Conservation (phyloP, 2,329 filamentous ascomycete species). For the Paracorniculantispora psalliotae region DNA sequence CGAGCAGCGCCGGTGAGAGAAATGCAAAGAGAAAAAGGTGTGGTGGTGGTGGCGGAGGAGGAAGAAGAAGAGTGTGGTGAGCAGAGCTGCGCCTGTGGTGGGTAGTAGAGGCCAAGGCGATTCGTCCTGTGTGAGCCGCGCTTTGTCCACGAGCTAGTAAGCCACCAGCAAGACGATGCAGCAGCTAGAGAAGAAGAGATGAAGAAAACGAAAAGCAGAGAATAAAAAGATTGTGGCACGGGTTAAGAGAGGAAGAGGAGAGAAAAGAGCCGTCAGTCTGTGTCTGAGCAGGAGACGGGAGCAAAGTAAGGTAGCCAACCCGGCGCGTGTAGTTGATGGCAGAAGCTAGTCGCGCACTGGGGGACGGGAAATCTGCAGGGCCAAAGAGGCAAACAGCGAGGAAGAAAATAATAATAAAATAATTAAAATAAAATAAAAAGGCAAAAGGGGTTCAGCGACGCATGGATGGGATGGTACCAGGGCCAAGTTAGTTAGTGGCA, state of each 20-base stretch:
- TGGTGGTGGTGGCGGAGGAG: not conserved
- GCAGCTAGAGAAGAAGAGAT: not conserved
- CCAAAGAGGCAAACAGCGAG: not conserved
- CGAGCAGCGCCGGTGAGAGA: slow-evolving; percentile 1
- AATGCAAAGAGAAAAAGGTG: not conserved
- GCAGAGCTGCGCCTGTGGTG: not conserved
- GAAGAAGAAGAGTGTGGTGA: not conserved
- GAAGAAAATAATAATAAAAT: too few species aligned
- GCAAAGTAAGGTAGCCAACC: not conserved
- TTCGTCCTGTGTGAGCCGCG: slow-evolving; percentile 1
- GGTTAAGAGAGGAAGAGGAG: too few species aligned
- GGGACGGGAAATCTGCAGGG: slow-evolving; percentile 7
- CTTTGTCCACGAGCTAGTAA: slow-evolving; percentile 1
- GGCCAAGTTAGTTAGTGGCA: not conserved
- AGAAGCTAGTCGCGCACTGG: not conserved
- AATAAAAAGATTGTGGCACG: not conserved
- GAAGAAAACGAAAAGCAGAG: not conserved
- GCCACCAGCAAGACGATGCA: not conserved
- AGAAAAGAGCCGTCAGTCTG: not conserved
- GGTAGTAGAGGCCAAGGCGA: not conserved
- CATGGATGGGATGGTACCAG: slow-evolving; percentile 5
- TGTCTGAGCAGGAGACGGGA: not conserved
- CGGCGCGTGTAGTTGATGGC: slow-evolving; percentile 1
- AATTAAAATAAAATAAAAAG: slow-evolving; percentile 2
- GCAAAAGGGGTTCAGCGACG: slow-evolving; percentile 11